These are phyloP conservation scores for Penicillium turbatum DNA, from an alignment of 495 filamentous ascomycete species.

Conservation along the genomic window DNA sequence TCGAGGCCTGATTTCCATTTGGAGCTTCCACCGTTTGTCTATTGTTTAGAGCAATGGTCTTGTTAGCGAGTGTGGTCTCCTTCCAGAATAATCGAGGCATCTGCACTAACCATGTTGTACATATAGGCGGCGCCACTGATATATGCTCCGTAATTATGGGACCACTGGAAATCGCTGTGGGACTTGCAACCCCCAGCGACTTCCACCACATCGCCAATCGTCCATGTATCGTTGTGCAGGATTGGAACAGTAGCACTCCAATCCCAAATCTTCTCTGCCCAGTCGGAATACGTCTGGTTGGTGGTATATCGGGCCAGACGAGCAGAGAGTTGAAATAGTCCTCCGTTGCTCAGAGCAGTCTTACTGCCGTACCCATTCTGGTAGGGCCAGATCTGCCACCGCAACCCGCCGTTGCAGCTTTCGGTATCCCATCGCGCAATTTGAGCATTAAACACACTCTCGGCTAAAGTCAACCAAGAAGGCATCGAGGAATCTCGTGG, in stretches of 20 bases:
- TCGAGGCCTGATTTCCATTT: slow-evolving; percentile 55
- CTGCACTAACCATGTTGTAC: slow-evolving; percentile 63
- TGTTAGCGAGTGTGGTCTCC: no score
- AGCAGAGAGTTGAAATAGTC: slow-evolving; percentile 66
- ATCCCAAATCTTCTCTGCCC: slow-evolving; percentile 70
- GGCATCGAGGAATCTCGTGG: slow-evolving; percentile 52
- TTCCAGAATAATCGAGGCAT: no score
- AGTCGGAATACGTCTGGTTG: slow-evolving; percentile 64
- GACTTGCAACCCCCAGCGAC: slow-evolving; percentile 48
- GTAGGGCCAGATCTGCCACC: slow-evolving; percentile 46
- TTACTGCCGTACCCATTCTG: slow-evolving; percentile 52
- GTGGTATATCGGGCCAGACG: slow-evolving; percentile 67
- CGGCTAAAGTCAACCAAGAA: slow-evolving; percentile 64
- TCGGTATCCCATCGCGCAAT: slow-evolving; percentile 47
- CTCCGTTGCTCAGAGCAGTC: slow-evolving; percentile 63
- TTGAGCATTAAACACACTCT: slow-evolving; percentile 69
- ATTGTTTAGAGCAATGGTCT: no score
- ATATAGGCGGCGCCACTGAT: slow-evolving; percentile 65
- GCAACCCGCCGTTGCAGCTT: slow-evolving; percentile 44
- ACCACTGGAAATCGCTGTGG: slow-evolving; percentile 58
- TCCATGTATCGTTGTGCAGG: slow-evolving; percentile 51
- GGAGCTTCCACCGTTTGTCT: no score
- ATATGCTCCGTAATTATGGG: slow-evolving; percentile 65
- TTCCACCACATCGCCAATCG: slow-evolving; percentile 56
- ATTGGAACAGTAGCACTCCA: slow-evolving; percentile 56